Conservation (phyloP, 2,329 filamentous ascomycete genomes). For the Phoma sp. region DNA sequence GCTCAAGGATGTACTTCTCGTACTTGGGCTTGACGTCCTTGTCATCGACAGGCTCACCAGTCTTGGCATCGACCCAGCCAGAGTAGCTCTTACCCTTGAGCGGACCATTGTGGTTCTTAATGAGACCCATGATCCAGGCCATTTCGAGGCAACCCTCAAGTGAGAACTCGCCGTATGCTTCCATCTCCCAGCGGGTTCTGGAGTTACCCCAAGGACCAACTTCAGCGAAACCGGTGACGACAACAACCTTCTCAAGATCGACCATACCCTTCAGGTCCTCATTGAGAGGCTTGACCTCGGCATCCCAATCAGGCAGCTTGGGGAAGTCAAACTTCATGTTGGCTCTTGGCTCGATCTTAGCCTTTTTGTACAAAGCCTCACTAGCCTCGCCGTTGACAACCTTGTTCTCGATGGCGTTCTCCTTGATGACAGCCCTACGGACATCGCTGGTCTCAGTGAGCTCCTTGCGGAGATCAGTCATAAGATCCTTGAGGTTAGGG, state of each 20-base stretch:
- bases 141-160: constrained; percentile 98
- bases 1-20: constrained; percentile 94
- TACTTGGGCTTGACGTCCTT: constrained; percentile 98
- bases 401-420: constrained; percentile 96
- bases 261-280: constrained; percentile 95
- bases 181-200: constrained; percentile 98
- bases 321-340: constrained; percentile 99
- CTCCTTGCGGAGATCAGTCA: constrained; percentile 91
- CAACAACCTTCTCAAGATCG: constrained; percentile 96
- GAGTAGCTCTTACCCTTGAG: constrained; percentile 97
- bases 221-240: constrained; percentile 95
- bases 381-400: constrained; percentile 93
- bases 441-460: constrained; percentile 96
- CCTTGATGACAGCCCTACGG: constrained; percentile 90
- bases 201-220: constrained; percentile 99
- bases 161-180: constrained; percentile 94
- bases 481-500: constrained; percentile 90
- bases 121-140: constrained; percentile 99
- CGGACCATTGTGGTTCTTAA: constrained; percentile 96
- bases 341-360: constrained; percentile 88
- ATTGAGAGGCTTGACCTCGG: constrained; percentile 88
- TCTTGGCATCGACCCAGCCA: constrained; percentile 95
- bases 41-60: constrained; percentile 93
- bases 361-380: constrained; percentile 93
- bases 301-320: constrained; percentile 86